These are phyloP conservation scores for Backusella tarrabulga DNA, from an alignment of 192 early-diverging fungal species.

Conservation along the genomic window DNA sequence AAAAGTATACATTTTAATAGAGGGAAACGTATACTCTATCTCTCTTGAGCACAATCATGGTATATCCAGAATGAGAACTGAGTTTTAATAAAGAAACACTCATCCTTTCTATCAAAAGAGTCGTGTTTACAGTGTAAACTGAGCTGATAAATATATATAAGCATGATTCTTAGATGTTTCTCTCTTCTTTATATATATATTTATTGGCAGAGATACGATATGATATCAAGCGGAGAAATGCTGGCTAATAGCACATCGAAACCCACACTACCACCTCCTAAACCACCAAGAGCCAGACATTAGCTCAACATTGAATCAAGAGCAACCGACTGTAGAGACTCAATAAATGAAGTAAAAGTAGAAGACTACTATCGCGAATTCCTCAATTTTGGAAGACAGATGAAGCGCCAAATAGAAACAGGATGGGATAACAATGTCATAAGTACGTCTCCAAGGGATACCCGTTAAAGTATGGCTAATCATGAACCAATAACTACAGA, in stretches of 20 bases:
- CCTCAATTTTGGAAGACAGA: neutral
- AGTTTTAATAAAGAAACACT: neutral
- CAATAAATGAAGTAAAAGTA: neutral
- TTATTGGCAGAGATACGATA: neutral
- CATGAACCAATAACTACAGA: too few species aligned
- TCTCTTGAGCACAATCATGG: too few species aligned
- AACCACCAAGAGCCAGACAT: neutral
- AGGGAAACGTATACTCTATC: too few species aligned
- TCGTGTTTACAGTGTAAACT: neutral
- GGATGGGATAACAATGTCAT: neutral
- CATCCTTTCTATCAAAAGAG: neutral
- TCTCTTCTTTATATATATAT: neutral
- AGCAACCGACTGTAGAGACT: neutral
- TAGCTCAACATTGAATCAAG: neutral
- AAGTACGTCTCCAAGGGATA: neutral
- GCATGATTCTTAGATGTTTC: neutral
- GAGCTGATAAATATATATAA: neutral
- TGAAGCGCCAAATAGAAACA: neutral
- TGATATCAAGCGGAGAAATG: neutral
- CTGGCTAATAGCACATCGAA: neutral
- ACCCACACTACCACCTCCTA: neutral
- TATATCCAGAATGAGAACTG: neutral
- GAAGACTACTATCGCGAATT: neutral
- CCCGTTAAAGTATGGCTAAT: neutral
- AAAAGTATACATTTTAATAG: too few species aligned